Evolutionary conservation across 306 rosid genomes (phyloP), one percentile per base, ranked within the genome.

Genomic region (Ochetophila trinervis): DNA sequence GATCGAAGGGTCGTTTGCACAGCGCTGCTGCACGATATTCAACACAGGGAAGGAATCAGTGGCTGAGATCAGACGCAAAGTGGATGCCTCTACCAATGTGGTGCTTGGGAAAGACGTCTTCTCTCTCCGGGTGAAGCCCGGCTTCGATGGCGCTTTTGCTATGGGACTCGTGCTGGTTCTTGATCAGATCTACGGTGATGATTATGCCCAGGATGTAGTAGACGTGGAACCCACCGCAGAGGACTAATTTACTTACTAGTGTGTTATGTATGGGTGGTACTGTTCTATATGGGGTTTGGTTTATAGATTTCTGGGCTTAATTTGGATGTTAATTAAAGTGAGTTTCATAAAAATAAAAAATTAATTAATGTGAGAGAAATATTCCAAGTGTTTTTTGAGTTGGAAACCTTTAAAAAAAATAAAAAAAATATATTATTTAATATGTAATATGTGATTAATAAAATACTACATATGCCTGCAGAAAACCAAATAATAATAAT

Each of bases 31-130:
- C 75, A 86, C 81, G 74, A 69, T 93, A 12, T 78, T 63, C 65
- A 75, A 84, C 4, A 71, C 74, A 0, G 30, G 6, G 17, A 86
- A 68, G 71, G 81, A 76, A 74, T 2, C 78, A 17, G 71, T 89
- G 88, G 97, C 88, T 24, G 98, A 93, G 97, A 86, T 93, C 59
- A 76, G 71, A 76, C 94, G 98, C 23, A 93, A 93, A 35, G 97
- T 87, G 73, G 98, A 93, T 77, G 79, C 81, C 60, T 77, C 94
- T 8, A 93, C 97, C 0, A 63, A 83, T 20, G 94, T 93, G 56
- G 71, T 84, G 89, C 97, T 93, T 36, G 98, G 90, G 4, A 93
- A 84, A 60, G 96, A 89, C 82, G 98, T 89, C 4, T 87, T 93
- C 89, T 81, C 86, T 60, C 89, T 93, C 45, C 70, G 74, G 45